Evolutionary conservation across 306 rosid genomes (phyloP), one percentile per base, ranked within the genome.

Genomic region (Luffa acutangula): DNA sequence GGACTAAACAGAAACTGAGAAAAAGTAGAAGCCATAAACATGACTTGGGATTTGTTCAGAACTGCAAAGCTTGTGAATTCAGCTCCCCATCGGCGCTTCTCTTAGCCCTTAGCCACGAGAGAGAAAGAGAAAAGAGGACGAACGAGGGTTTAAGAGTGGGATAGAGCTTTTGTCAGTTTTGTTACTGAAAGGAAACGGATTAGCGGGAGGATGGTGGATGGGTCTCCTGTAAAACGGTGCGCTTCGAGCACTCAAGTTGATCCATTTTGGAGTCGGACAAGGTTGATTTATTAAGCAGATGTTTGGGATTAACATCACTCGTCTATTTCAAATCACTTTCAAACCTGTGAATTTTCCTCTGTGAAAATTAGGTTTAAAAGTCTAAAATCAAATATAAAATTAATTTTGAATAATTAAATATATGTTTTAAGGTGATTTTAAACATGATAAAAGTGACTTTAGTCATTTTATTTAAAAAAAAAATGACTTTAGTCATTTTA

Each of bases 21-120:
- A 82, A 89, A 86, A 48, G 92, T 84, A 37, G 80, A 87, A 58
- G 96, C 90, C 97, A 91, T 93, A 14, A 81, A 86, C 41, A 53
- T 84, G 81, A 60, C 58, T 75, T 12, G 57, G 21, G 65, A 48
- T 73, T 49, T 7, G 43, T 73, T 49, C 15, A 76, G 63, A 82
- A 79, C 73, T 59, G 37, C 43, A 39, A 48, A 49, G 20, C 21
- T 49, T 65, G 83, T 53, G 75, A 59, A 51, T 85, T 80, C 43
- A 81, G 71, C 62, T 25, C 25, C 33, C 78, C 8, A 15, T 63
- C 84, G 81, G 85, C 70, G 65, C 18, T 66, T 80, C 41, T 36
- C 80, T 80, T 31, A 51, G 87, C 59, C 89, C 86, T 87, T 63
- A 63, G 45, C 45, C 73, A 52, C 66, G 58, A 34, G 34, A 63